phyloP scores from a whole-genome alignment of 192 early-diverging fungal species.

The Coemansia sp. region DNA sequence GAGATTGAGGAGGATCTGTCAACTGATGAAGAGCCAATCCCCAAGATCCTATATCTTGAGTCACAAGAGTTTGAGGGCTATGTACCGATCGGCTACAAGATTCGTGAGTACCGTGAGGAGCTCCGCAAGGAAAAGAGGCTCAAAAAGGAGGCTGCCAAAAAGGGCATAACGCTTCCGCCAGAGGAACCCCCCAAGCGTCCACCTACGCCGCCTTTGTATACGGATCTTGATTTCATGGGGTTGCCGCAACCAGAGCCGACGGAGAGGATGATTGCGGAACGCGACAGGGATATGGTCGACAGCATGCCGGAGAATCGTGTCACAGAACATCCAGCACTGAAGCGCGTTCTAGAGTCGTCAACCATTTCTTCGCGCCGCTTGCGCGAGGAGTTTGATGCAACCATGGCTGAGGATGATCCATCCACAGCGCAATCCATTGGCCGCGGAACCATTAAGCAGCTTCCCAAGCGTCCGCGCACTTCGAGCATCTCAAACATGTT shows the following conservation, averaged over 20 bases:
- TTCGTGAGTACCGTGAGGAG: constrained; percentile 44
- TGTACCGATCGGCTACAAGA: constrained; percentile 25
- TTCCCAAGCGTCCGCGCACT: constrained; percentile 35
- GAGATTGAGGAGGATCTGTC: constrained; percentile 42
- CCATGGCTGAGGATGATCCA: constrained; percentile 6
- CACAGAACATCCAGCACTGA: constrained; percentile 34
- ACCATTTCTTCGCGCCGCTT: constrained; percentile 37
- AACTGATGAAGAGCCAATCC: constrained; percentile 45
- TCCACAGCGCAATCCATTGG: not conserved
- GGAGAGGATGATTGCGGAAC: constrained; percentile 31
- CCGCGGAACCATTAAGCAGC: constrained; percentile 43
- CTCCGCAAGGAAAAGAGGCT: constrained; percentile 26
- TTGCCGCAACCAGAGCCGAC: constrained; percentile 25
- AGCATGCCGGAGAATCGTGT: constrained; percentile 13
- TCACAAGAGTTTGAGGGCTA: constrained; percentile 55
- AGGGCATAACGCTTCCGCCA: constrained; percentile 20
- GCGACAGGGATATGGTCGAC: constrained; percentile 27
- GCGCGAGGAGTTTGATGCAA: constrained; percentile 39
- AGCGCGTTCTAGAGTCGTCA: constrained; percentile 35
- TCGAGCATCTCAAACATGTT: constrained; percentile 25
- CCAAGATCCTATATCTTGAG: constrained; percentile 24
- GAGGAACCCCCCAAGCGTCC: constrained; percentile 3
- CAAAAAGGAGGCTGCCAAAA: constrained; percentile 33
- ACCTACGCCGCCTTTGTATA: constrained; percentile 35
- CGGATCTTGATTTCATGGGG: constrained; percentile 32